Evolutionary conservation across 192 early-diverging fungal genomes (phyloP), one percentile per base, ranked within the genome.

Genomic region (Chytriomyces sp.): DNA sequence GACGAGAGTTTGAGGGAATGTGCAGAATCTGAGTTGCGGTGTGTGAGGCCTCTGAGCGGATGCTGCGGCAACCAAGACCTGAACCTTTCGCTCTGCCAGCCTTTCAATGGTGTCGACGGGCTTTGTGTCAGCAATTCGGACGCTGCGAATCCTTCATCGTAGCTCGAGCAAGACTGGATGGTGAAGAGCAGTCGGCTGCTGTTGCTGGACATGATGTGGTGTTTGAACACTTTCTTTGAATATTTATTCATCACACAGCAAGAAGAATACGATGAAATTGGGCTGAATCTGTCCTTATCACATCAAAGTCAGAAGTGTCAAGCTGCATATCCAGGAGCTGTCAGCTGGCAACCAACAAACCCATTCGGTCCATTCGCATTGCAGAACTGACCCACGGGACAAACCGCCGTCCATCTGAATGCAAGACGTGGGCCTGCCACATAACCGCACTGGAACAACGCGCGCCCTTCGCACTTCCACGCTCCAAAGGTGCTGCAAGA

Each of bases 1-100:
- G 37, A 90, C 83, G 6, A 93, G 69, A 54, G 81, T 78, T 77
- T 93, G 92, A 22, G 92, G 92, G 59, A 85, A 93, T 37, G 67
- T 71, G 68, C 91, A 90, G 70, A 88, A 87, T 63, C 90, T 92
- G 44, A 12, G 44, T 17, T 28, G 22, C 2, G 10, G 33, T n/a
- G 2, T 17, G 31, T 28, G 22, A 7, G 25, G 14, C 54, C 28
- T 12, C 44, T 8, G 25, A 28, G 52, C 2, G 19, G 39, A 5
- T 52, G 7, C 22, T 30, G 57, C 10, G 1, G 31, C 28, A 26
- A 30, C 17, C 12, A 34, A 2, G 26, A 58, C 73, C 28, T 37
- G 10, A 32, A 86, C 82, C 85, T 5, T 62, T 84, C 72, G 62
- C 77, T 80, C 41, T 80, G 78, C 85, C 85, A 86, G 56, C 85